Conservation (phyloP, 768 basidiomycete genomes). For the Macrolepiota albuminosa region DNA sequence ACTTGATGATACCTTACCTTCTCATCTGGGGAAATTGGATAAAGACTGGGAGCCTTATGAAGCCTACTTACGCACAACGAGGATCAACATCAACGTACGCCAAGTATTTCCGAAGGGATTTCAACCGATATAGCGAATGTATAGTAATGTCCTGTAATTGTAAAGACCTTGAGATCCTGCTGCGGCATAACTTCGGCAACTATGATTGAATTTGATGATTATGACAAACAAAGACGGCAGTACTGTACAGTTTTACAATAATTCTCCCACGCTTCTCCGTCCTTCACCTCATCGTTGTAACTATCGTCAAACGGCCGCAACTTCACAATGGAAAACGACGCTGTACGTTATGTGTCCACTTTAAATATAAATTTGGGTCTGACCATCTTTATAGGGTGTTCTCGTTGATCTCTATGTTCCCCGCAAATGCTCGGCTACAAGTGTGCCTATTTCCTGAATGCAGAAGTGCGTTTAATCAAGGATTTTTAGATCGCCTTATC, state of each 20-base stretch:
- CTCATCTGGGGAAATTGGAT: constrained; percentile 39
- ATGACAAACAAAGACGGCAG: constrained; percentile 3
- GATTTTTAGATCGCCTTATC: constrained; percentile 82
- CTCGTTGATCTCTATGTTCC: constrained; percentile 99
- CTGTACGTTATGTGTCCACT: constrained; percentile 44
- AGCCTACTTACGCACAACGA: constrained; percentile 58
- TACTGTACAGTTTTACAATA: constrained; percentile 34
- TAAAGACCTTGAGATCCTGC: neutral
- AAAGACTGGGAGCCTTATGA: constrained; percentile 58
- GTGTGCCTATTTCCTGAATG: constrained; percentile 45
- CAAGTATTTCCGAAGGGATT: constrained; percentile 83
- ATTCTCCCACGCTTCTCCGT: constrained; percentile 29
- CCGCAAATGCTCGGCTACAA: constrained; percentile 97
- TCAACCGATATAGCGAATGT: constrained; percentile 16
- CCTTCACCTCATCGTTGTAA: constrained; percentile 18
- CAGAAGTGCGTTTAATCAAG: constrained; percentile 2
- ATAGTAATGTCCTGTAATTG: neutral
- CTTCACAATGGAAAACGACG: constrained; percentile 82
- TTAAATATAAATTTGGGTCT: neutral
- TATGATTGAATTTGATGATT: neutral
- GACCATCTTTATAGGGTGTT: constrained; percentile 61
- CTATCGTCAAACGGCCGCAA: constrained; percentile 16
- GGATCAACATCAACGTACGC: constrained; percentile 91
- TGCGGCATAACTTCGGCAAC: neutral
- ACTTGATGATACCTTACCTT: constrained; percentile 74